These are phyloP conservation scores for Melaleuca alternifolia DNA, from an alignment of 345 rosid species.

Conservation along the genomic window DNA sequence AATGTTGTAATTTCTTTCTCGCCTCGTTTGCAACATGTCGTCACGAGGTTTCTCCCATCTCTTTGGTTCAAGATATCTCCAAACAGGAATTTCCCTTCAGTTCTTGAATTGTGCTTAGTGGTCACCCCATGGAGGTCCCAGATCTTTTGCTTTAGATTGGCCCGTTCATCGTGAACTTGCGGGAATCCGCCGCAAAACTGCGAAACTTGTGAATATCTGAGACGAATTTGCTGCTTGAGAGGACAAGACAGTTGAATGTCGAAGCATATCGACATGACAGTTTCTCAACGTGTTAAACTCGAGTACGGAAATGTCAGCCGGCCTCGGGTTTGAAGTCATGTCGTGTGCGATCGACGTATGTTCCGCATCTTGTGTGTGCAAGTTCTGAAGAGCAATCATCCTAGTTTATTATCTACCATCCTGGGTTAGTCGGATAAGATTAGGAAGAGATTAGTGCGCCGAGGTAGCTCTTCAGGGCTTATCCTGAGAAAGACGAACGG, in stretches of 20 bases:
- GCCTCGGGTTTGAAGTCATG: not conserved
- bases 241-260: not conserved
- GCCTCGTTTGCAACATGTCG: not conserved
- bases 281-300: not conserved
- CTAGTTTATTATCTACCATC: not conserved
- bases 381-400: not conserved
- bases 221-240: not conserved
- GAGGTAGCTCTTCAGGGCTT: not conserved
- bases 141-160: not conserved
- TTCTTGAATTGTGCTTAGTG: not conserved
- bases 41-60: not conserved
- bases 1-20: not conserved
- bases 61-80: not conserved
- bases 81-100: not conserved
- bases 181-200: too few relatives aligned
- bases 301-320: not conserved
- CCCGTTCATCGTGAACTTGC: too few relatives aligned
- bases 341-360: accelerated
- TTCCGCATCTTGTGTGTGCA: not conserved
- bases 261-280: not conserved
- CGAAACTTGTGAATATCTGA: not conserved
- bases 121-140: not conserved
- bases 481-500: not conserved
- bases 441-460: not conserved
- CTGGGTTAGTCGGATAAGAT: not conserved